Base-by-base conservation (phyloP, 2,329 filamentous ascomycete species). In the Alternaria dauci region DNA sequence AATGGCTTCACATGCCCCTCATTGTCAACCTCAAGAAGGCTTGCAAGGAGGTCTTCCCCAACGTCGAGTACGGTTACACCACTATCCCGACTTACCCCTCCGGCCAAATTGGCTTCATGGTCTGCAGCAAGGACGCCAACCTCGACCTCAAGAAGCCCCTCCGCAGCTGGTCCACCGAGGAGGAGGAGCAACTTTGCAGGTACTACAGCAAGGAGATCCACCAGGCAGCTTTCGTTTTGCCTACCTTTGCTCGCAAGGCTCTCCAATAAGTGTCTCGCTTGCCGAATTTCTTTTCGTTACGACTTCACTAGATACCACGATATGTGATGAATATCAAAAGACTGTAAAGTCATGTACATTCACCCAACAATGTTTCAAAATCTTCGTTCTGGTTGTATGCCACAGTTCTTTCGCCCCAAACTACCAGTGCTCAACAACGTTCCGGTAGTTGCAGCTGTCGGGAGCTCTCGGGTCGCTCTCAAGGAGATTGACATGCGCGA, bases 41-140 rank as follows among this genome's bases (percentile, higher is more conserved):
- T 78, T 97, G 94, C 91, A 91, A 91, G 81, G 91, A 95, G 81
- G 92, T 99, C 81, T 99, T 99, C 90, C 94, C 95, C 68, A 92
- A 92, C 66, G 95, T 91, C 80, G 95, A 99, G 85, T 99, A 98
- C 84, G 95, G 92, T 74, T 99, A 97, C 88, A 98, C 94, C 77
- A 98, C 94, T 75, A 99, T 99, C 81, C 95, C 95, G 61, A 99
- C 95, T 78, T 99, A 99, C 86, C 95, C 95, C 70, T 96, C 93
- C 58, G 95, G 95, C 79, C 95, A 99, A 86, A 99, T 99, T 77
- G 95, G 95, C 79, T 99, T 99, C 90, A 97, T 99, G 94, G 92
- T 99, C 78, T 98, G 95, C 89, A 92, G 87, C 90, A 98, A 99
- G 89, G 94, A 98, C 79, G 84, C 89, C 79, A 88, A 82, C 78